Base-by-base conservation (phyloP, 257 asterid genomes). In the Gynochthodes officinalis region DNA sequence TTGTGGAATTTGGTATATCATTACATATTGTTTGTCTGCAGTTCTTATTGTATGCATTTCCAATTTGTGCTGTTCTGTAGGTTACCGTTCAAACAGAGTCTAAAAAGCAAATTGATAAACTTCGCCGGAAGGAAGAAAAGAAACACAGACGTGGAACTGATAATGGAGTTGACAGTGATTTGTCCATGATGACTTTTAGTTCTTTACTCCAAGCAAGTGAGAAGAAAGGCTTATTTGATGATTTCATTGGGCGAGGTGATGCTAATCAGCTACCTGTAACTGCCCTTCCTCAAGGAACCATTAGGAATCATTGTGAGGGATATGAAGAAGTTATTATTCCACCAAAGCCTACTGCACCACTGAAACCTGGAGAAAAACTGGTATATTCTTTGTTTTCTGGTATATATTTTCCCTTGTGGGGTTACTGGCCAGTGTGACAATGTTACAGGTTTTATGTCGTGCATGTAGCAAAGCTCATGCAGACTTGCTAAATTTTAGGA, bases 51-150 rank as follows among this genome's bases (percentile, higher is more conserved):
- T 42, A 28, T 67, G 19, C 21, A 3, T 33, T 44, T 44, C 32
- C 52, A 69, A 61, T 28, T 40, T 33, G 7, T 73, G 48, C 63
- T 40, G 71, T 60, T 75, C 75, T 54, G 30, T 61, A 91, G 99
- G 99, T 91, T 64, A 94, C 98, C 62, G 96, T 94, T 62, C 99
- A 94, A 81, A 94, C 96, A 40, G 97, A 91, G 83, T 88, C 97
- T 75, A 97, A 82, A 64, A 78, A 74, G 61, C 97, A 89, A 84
- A 83, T 94, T 79, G 99, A 91, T 81, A 94, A 89, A 86, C 93
- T 94, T 75, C 91, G 98, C 53, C 97, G 97, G 69, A 91, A 89
- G 87, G 99, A 94, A 84, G 98, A 94, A 75, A 94, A 87, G 73
- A 94, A 85, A 84, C 89, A 87, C 67, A 89, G 95, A 71, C 96